Conservation (phyloP, 2,329 filamentous ascomycete species). For the Pseudophaeomoniella oleicola region DNA sequence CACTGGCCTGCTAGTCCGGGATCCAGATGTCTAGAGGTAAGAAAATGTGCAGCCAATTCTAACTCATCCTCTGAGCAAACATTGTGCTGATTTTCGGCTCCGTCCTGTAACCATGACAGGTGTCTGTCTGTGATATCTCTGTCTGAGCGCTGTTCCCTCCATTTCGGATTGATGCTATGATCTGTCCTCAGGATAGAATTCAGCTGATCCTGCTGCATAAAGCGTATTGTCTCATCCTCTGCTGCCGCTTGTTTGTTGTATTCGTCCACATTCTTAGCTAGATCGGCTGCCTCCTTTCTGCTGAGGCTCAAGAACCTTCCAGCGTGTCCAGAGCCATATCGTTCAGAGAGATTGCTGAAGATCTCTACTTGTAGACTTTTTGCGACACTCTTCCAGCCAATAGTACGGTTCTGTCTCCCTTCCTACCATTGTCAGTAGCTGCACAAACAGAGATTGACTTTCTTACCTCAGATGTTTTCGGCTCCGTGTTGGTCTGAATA, state of each 20-base stretch:
- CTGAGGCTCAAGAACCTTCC: constrained; percentile 14
- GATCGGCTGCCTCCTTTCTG: constrained; percentile 9
- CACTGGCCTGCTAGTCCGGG: background rate
- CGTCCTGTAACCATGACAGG: constrained; percentile 6
- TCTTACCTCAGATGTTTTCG: no score
- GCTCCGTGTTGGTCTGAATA: no score
- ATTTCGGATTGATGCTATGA: constrained; percentile 12
- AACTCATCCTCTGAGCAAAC: background rate
- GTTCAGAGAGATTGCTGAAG: constrained; percentile 16
- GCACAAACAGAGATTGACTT: no score
- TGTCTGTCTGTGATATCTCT: background rate
- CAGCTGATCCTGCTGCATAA: constrained; percentile 22
- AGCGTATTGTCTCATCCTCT: constrained; percentile 15
- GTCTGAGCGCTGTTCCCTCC: background rate
- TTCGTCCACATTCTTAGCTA: constrained; percentile 7
- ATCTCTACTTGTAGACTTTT: constrained; percentile 21
- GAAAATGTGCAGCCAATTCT: background rate
- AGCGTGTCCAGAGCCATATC: constrained; percentile 10
- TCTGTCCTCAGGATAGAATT: constrained; percentile 17
- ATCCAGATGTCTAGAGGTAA: background rate
- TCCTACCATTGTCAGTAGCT: background rate
- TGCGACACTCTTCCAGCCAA: constrained; percentile 18
- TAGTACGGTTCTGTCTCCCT: constrained; percentile 7
- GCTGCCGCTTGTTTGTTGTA: constrained; percentile 14
- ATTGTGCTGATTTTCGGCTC: background rate